Evolutionary conservation across 345 rosid genomes (phyloP).

Genomic region (Heritiera littoralis): DNA sequence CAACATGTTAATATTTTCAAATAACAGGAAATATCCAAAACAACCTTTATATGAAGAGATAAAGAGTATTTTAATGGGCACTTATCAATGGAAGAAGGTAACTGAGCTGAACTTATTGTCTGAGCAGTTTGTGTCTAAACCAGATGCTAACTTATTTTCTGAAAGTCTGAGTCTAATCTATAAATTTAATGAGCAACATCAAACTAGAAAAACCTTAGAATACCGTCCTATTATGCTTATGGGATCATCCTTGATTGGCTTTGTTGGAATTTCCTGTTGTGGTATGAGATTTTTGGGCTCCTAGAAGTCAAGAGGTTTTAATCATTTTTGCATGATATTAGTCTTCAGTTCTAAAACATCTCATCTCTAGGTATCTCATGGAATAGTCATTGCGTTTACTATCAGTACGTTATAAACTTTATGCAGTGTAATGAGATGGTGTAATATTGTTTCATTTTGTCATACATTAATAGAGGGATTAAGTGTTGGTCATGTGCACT

Average conservation of each 20-base stretch:
- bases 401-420: not conserved
- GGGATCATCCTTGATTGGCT: not conserved
- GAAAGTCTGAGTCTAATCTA: not conserved
- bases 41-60: not conserved
- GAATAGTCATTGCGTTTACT: not conserved
- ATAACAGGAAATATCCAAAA: not conserved
- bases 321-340: not conserved
- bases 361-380: not conserved
- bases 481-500: slow-evolving; percentile 7
- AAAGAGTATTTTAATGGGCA: not conserved
- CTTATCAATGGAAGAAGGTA: not conserved
- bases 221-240: not conserved
- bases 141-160: not conserved
- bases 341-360: not conserved
- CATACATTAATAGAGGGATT: not conserved
- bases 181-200: not conserved
- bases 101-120: not conserved
- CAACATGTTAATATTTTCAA: not conserved
- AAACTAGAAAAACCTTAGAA: not conserved
- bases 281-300: not conserved
- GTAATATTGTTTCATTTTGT: not conserved
- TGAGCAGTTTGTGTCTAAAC: not conserved
- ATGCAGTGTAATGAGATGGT: not conserved
- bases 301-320: not conserved
- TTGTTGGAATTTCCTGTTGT: not conserved